phyloP scores from a whole-genome alignment of 768 basidiomycete genomes.

The Sistotremastrum niveocremeum region DNA sequence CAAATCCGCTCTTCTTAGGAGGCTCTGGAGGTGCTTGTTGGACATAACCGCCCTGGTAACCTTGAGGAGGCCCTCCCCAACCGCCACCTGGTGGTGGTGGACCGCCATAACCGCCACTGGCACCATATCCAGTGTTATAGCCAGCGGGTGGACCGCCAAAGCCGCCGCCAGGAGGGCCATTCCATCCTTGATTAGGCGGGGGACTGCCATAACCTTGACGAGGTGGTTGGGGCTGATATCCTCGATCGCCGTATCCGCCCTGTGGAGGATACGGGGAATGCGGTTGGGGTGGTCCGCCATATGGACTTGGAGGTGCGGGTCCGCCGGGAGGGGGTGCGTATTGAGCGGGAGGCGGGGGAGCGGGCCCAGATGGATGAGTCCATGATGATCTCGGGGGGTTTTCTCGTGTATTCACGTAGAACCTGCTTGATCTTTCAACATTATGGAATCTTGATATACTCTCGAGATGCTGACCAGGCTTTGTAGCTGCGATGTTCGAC shows the following conservation, averaged over 20 bases:
- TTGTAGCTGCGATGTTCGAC: conserved; percentile 33
- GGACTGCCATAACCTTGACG: neutral
- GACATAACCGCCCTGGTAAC: conserved; percentile 20
- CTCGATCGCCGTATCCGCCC: conserved; percentile 1
- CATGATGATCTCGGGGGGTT: conserved; percentile 54
- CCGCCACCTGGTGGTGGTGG: conserved; percentile 14
- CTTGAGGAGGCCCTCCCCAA: conserved; percentile 18
- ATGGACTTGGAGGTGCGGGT: conserved; percentile 26
- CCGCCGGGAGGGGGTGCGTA: conserved; percentile 27
- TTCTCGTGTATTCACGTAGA: conserved; percentile 57
- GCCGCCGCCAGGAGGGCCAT: conserved; percentile 4
- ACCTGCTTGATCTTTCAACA: conserved; percentile 30
- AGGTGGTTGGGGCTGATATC: conserved; percentile 1
- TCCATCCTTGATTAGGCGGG: neutral
- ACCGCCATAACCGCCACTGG: conserved; percentile 7
- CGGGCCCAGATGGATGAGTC: conserved; percentile 54
- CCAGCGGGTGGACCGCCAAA: conserved; percentile 14
- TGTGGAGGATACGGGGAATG: conserved; percentile 19
- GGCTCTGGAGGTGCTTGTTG: conserved; percentile 16
- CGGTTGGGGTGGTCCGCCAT: conserved; percentile 14
- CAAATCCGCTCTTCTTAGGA: conserved; percentile 34
- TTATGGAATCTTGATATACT: neutral
- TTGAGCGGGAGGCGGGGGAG: conserved; percentile 24
- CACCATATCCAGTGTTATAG: conserved; percentile 10
- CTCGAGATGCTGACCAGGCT: conserved; percentile 35